These are phyloP conservation scores for Fennellomyces sp. DNA, from an alignment of 371 early-diverging fungal genomes.

Conservation along the genomic window DNA sequence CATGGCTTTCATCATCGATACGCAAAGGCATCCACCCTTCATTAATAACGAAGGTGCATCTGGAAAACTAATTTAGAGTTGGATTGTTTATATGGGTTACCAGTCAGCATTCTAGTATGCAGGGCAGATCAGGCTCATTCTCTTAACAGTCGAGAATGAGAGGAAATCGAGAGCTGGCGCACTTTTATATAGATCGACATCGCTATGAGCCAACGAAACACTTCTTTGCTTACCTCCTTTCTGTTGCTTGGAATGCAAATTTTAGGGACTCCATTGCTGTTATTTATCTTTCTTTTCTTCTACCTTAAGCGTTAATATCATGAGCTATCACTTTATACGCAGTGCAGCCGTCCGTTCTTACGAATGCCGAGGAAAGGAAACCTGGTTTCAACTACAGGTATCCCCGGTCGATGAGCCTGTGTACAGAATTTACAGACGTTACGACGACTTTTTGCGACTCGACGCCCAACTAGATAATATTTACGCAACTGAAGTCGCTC, in stretches of 20 bases:
- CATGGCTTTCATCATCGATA: too few species aligned
- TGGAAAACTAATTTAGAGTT: too few species aligned
- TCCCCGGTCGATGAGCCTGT: background rate
- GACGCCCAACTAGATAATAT: background rate
- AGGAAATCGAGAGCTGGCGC: background rate
- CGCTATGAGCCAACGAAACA: background rate
- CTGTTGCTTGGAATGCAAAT: constrained; percentile 1
- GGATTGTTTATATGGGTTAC: too few species aligned
- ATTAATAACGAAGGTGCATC: too few species aligned
- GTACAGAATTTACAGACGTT: constrained; percentile 1
- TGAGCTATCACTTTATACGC: background rate
- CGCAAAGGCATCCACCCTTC: too few species aligned
- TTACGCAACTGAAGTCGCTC: background rate
- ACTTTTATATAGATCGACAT: background rate
- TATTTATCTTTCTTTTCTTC: background rate
- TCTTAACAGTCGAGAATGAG: background rate
- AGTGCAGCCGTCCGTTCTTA: constrained; percentile 1
- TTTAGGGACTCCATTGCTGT: background rate
- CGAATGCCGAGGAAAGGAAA: constrained; percentile 6
- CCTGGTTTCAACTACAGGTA: constrained; percentile 5
- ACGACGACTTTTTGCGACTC: constrained; percentile 1
- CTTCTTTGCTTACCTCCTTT: background rate
- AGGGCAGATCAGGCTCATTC: too few species aligned
- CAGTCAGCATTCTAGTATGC: too few species aligned
- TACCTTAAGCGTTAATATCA: background rate